A percentile compares a stretch with the other conserved stretches of the same genome.
phyloP scores from a whole-genome alignment of 2,329 filamentous ascomycete genomes.

The Escovopsis weberi region DNA sequence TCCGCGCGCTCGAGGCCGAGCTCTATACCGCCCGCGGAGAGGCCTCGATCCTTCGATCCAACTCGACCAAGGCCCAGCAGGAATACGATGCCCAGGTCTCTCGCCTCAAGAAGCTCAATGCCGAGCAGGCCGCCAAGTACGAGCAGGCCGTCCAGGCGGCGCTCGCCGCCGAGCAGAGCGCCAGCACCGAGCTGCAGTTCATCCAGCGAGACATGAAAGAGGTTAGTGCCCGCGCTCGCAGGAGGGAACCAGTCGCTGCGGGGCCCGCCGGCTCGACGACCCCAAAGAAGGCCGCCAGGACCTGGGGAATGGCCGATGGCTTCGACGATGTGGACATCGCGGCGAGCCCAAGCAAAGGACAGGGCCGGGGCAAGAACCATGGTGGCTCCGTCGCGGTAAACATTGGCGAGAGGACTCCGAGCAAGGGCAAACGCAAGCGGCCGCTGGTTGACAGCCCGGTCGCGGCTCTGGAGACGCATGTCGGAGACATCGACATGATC shows the following conservation, averaged over 20 bases:
- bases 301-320: conserved; percentile 52
- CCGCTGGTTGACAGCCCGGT: conserved; percentile 51
- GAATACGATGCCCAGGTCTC: conserved; percentile 49
- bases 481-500: conserved; percentile 25
- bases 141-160: conserved; percentile 50
- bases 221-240: conserved; percentile 31
- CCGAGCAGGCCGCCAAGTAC: conserved; percentile 48
- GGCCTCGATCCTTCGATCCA: conserved; percentile 59
- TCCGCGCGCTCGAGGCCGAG: conserved; percentile 39
- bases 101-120: conserved; percentile 46
- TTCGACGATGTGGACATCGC: conserved; percentile 55
- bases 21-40: conserved; percentile 54
- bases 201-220: conserved; percentile 57
- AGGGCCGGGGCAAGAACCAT: conserved; percentile 24
- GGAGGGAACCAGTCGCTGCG: conserved; percentile 13
- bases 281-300: conserved; percentile 43
- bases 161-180: conserved; percentile 48
- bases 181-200: conserved; percentile 58
- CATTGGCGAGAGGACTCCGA: conserved; percentile 44
- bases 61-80: conserved; percentile 45
- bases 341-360: conserved; percentile 37
- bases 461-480: conserved; percentile 40
- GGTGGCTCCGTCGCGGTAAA: conserved; percentile 29
- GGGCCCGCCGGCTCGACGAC: conserved; percentile 27
- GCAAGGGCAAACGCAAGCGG: conserved; percentile 57